Conservation (phyloP, 2,329 filamentous ascomycete species). For the Trichoderma atrobrunneum region DNA sequence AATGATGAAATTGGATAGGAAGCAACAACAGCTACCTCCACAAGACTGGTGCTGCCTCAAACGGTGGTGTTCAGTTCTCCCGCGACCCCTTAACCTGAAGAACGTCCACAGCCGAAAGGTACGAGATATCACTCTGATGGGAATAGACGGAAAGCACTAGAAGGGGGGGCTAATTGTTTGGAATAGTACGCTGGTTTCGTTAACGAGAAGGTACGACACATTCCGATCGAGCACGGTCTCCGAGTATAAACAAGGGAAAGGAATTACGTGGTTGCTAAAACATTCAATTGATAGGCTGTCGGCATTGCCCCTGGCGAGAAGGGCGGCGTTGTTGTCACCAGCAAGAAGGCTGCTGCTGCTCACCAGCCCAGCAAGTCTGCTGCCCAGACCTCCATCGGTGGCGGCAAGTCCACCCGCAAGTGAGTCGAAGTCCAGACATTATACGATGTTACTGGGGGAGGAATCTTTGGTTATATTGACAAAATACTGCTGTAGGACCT, state of each 20-base stretch:
- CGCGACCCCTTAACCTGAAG: constrained; percentile 89
- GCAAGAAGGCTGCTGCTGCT: constrained; percentile 74
- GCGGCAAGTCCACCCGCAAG: constrained; percentile 74
- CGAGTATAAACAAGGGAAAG: not conserved
- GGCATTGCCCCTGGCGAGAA: constrained; percentile 73
- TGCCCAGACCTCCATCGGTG: constrained; percentile 66
- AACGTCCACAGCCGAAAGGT: constrained; percentile 94
- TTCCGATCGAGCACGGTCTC: not conserved
- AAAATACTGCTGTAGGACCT: constrained; percentile 60
- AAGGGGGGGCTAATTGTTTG: constrained; percentile 33
- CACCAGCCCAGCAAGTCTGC: constrained; percentile 70
- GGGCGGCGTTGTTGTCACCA: constrained; percentile 74
- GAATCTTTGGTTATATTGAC: constrained; percentile 19
- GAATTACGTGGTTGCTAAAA: not conserved
- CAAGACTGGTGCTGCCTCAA: constrained; percentile 73
- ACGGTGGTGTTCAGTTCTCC: constrained; percentile 84
- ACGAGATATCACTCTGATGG: constrained; percentile 24
- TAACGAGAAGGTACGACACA: constrained; percentile 75
- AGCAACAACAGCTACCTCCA: constrained; percentile 86
- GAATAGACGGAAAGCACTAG: not conserved
- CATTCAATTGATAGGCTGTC: constrained; percentile 62
- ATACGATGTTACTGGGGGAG: not conserved
- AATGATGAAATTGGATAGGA: constrained; percentile 51
- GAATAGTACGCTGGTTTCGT: constrained; percentile 82
- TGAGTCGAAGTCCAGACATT: constrained; percentile 28